Evolutionary conservation across 192 early-diverging fungal genomes (phyloP).

Genomic region (Coemansia sp.): DNA sequence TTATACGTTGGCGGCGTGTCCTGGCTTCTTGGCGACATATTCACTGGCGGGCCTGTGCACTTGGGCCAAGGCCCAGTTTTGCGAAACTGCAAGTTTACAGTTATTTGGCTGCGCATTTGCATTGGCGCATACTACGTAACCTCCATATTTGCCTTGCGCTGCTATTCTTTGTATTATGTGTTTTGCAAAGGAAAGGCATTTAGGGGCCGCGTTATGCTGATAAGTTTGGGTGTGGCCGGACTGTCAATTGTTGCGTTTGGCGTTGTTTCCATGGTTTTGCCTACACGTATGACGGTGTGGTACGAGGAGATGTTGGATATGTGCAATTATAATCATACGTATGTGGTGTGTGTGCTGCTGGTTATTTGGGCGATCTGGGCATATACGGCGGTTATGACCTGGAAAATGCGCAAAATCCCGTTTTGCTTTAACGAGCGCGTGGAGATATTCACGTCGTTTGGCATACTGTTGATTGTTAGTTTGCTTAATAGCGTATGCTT

Average conservation of each 20-base stretch:
- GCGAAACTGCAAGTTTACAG: slow-evolving; percentile 28
- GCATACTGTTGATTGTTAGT: slow-evolving; percentile 20
- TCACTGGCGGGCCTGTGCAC: slow-evolving; percentile 38
- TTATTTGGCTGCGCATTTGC: slow-evolving; percentile 36
- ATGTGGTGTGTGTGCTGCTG: slow-evolving; percentile 12
- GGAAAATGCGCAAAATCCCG: slow-evolving; percentile 37
- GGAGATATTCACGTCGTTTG: slow-evolving; percentile 19
- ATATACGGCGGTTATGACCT: slow-evolving; percentile 26
- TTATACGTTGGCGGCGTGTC: slow-evolving; percentile 28
- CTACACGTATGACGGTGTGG: slow-evolving; percentile 17
- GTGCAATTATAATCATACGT: slow-evolving; percentile 20
- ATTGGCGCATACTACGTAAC: slow-evolving; percentile 38
- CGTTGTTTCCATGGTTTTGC: slow-evolving; percentile 22
- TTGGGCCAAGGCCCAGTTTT: slow-evolving; percentile 18
- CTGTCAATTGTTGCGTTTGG: slow-evolving; percentile 26
- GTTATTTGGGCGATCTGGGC: slow-evolving; percentile 33
- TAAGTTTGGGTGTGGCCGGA: slow-evolving; percentile 10
- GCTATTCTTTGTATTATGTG: slow-evolving; percentile 41
- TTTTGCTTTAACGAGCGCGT: slow-evolving; percentile 44
- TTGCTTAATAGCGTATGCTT: slow-evolving; percentile 30
- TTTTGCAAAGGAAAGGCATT: slow-evolving; percentile 36
- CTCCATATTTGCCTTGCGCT: slow-evolving; percentile 31
- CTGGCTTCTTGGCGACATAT: slow-evolving; percentile 46
- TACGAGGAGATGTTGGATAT: slow-evolving; percentile 39
- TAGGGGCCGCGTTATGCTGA: slow-evolving; percentile 8